Percentiles rank a stretch among this genome's conserved stretches.
Conservation (phyloP, 441 rosid genomes). For the Croton laevigatus region DNA sequence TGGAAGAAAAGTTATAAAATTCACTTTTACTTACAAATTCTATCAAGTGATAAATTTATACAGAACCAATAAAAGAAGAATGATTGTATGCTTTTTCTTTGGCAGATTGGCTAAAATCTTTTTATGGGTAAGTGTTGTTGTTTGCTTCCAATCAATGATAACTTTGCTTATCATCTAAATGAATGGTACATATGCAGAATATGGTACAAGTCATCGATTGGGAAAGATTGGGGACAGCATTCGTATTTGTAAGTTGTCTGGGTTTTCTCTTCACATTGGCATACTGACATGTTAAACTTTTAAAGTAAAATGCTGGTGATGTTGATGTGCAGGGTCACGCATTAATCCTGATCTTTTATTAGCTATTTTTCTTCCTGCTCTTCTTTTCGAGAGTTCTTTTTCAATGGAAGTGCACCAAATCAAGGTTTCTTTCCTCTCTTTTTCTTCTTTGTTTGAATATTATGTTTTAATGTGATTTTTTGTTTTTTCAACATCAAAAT, state of each 20-base stretch:
- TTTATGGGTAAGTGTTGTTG: neutral
- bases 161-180: neutral
- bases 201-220: slow-evolving; percentile 59
- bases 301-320: neutral
- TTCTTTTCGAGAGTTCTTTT: slow-evolving; percentile 94
- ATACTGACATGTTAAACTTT: neutral
- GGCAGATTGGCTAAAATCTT: neutral
- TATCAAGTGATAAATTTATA: too few species aligned
- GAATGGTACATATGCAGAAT: slow-evolving; percentile 46
- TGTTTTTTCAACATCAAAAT: neutral
- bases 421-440: slow-evolving; percentile 50
- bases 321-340: slow-evolving; percentile 58
- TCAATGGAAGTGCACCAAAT: slow-evolving; percentile 93
- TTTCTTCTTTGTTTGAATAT: neutral
- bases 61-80: neutral
- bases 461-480: neutral
- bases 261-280: neutral
- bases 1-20: too few species aligned
- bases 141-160: neutral
- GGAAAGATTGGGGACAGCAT: slow-evolving; percentile 86
- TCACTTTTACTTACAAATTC: too few species aligned
- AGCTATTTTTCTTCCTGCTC: slow-evolving; percentile 94
- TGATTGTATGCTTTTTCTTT: neutral
- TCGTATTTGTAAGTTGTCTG: slow-evolving; percentile 72
- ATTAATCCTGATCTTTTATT: slow-evolving; percentile 78